phyloP scores from a whole-genome alignment of 495 filamentous ascomycete species.

The Poronia punctata region DNA sequence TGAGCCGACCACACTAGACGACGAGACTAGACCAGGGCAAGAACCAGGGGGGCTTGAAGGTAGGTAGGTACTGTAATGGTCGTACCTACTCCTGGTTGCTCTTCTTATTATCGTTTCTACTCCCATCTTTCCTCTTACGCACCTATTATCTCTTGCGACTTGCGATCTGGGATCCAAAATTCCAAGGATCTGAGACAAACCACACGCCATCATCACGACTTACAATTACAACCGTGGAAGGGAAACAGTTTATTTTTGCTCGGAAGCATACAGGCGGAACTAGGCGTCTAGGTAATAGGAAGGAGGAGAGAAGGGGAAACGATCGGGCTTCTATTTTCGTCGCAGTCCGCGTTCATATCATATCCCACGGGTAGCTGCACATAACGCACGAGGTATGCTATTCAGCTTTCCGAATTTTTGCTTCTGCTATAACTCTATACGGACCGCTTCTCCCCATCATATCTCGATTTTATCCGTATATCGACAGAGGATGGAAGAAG shows the following conservation, averaged over 20 bases:
- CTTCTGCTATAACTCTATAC: slow-evolving; percentile 11
- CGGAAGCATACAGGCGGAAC: too few species aligned
- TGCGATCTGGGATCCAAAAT: too few species aligned
- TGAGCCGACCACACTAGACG: slow-evolving; percentile 14
- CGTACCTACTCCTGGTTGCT: slow-evolving; percentile 4
- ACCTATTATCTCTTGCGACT: slow-evolving; percentile 8
- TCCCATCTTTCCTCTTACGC: slow-evolving; percentile 4
- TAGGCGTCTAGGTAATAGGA: too few species aligned
- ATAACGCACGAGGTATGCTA: slow-evolving; percentile 26
- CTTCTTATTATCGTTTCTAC: slow-evolving; percentile 5
- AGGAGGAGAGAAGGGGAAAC: slow-evolving; percentile 1
- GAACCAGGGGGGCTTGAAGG: background rate
- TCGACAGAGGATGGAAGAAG: slow-evolving; percentile 20
- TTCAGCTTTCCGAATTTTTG: slow-evolving; percentile 18
- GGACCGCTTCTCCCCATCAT: too few species aligned
- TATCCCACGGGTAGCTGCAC: slow-evolving; percentile 20
- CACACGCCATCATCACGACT: too few species aligned
- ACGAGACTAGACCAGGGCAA: slow-evolving; percentile 4
- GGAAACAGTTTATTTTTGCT: too few species aligned
- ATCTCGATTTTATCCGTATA: too few species aligned
- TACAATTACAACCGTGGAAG: too few species aligned
- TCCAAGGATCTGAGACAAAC: too few species aligned
- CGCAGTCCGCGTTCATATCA: too few species aligned
- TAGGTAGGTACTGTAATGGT: slow-evolving; percentile 1
- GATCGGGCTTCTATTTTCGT: slow-evolving; percentile 4